Conservation (phyloP, 163 green algal genomes). For the Scenedesmus sp. region DNA sequence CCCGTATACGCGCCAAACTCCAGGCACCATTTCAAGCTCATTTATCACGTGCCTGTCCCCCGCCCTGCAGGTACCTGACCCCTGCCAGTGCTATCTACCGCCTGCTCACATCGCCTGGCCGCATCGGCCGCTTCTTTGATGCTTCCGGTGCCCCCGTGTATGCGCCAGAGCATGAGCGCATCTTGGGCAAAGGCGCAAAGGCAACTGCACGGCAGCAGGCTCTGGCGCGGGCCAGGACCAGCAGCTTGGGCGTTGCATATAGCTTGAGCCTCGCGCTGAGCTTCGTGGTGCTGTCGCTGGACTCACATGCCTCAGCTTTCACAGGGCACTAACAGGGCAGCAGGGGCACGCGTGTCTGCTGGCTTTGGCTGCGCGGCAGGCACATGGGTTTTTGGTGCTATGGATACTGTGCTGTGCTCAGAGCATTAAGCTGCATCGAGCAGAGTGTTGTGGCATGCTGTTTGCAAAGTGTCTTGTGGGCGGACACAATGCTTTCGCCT, state of each 20-base stretch:
- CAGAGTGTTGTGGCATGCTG: too few relatives aligned
- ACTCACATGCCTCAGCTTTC: conserved; percentile 35
- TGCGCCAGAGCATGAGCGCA: conserved; percentile 60
- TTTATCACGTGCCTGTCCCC: background rate
- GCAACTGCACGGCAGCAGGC: conserved; percentile 53
- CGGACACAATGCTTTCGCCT: too few relatives aligned
- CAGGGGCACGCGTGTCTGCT: too few relatives aligned
- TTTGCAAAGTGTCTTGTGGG: too few relatives aligned
- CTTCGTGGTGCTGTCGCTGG: conserved; percentile 36
- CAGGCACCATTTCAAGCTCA: too few relatives aligned
- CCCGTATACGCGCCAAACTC: too few relatives aligned
- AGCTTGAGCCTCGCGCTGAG: conserved; percentile 32
- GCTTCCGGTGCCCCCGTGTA: conserved; percentile 56
- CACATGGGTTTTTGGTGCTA: too few relatives aligned
- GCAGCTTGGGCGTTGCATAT: conserved; percentile 40
- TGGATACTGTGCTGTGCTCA: too few relatives aligned
- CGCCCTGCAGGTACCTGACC: conserved; percentile 61
- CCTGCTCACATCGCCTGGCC: conserved; percentile 58
- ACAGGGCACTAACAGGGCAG: conserved; percentile 21
- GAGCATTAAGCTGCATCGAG: too few relatives aligned
- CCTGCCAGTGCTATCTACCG: conserved; percentile 49
- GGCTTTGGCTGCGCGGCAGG: too few relatives aligned
- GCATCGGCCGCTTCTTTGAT: conserved; percentile 69
- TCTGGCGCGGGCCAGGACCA: conserved; percentile 22
- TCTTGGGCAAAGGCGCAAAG: conserved; percentile 60